Conservation (phyloP, 108 stramenopile species). For the Cyclostephanos invisitatus region DNA sequence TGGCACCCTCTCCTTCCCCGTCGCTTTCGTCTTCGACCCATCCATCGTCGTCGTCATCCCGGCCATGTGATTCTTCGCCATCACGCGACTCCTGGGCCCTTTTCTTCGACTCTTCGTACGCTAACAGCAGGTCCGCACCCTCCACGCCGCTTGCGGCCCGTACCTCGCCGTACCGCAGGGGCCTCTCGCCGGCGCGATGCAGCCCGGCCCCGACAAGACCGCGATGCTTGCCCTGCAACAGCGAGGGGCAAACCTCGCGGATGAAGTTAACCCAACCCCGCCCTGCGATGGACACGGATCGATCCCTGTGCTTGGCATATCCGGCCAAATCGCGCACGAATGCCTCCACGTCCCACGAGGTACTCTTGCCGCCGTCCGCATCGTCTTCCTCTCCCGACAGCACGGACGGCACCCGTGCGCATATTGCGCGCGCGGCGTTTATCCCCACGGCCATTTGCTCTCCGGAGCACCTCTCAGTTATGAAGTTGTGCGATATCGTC, state of each 20-base stretch:
- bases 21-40: conserved; percentile 34
- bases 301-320: conserved; percentile 89
- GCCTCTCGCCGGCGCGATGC: conserved; percentile 76
- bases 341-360: conserved; percentile 85
- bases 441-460: conserved; percentile 98
- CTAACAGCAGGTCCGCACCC: conserved; percentile 90
- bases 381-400: conserved; percentile 76
- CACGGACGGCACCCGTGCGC: conserved; percentile 83
- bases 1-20: conserved; percentile 34
- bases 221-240: conserved; percentile 91
- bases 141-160: conserved; percentile 85
- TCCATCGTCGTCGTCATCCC: conserved; percentile 43
- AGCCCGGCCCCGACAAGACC: conserved; percentile 83
- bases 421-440: conserved; percentile 92
- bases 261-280: conserved; percentile 91
- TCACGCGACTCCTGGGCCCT: conserved; percentile 26
- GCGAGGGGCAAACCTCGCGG: conserved; percentile 86
- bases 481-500: conserved; percentile 92
- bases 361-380: conserved; percentile 26
- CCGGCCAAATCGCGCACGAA: conserved; percentile 95
- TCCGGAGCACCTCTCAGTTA: conserved; percentile 87
- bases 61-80: conserved; percentile 7
- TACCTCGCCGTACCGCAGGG: conserved; percentile 86
- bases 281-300: conserved; percentile 93
- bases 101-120: conserved; percentile 81